Conservation (phyloP, 768 basidiomycete genomes). For the button mushroom (Agaricus bisporus) region DNA sequence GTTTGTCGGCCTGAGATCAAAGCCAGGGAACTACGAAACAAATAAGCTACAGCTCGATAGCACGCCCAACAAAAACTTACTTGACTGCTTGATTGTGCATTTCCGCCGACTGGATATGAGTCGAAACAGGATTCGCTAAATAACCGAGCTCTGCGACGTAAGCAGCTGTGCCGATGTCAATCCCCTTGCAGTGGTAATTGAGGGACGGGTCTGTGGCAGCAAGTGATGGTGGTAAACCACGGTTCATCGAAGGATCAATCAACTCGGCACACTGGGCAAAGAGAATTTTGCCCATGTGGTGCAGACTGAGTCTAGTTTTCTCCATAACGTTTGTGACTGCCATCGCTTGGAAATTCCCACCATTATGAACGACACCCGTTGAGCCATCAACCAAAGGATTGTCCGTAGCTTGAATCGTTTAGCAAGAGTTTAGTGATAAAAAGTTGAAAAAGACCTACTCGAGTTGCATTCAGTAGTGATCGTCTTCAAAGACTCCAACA, state of each 20-base stretch:
- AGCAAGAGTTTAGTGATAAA: background rate
- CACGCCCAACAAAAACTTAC: slow-evolving; percentile 33
- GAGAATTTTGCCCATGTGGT: slow-evolving; percentile 64
- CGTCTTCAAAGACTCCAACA: slow-evolving; percentile 56
- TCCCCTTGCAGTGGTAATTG: slow-evolving; percentile 79
- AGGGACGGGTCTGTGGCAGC: slow-evolving; percentile 76
- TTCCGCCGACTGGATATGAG: slow-evolving; percentile 81
- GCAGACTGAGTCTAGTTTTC: slow-evolving; percentile 69
- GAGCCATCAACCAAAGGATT: slow-evolving; percentile 77
- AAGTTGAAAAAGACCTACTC: slow-evolving; percentile 38
- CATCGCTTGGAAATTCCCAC: slow-evolving; percentile 90
- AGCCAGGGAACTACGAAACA: slow-evolving; percentile 59
- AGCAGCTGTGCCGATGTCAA: slow-evolving; percentile 80
- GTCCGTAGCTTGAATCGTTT: slow-evolving; percentile 57
- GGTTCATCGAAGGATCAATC: slow-evolving; percentile 71
- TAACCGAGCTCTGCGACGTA: slow-evolving; percentile 80
- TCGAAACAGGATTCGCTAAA: slow-evolving; percentile 79
- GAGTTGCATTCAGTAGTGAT: slow-evolving; percentile 78
- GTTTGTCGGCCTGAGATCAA: slow-evolving; percentile 81
- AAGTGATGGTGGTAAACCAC: slow-evolving; percentile 75
- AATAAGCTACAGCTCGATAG: slow-evolving; percentile 10
- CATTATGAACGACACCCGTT: slow-evolving; percentile 64
- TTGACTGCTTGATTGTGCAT: slow-evolving; percentile 94
- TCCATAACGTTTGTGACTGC: slow-evolving; percentile 85
- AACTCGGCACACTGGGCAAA: slow-evolving; percentile 69